These are phyloP conservation scores for Leccinum ambiguum DNA, from an alignment of 1,284 basidiomycete genomes.

Conservation along the genomic window DNA sequence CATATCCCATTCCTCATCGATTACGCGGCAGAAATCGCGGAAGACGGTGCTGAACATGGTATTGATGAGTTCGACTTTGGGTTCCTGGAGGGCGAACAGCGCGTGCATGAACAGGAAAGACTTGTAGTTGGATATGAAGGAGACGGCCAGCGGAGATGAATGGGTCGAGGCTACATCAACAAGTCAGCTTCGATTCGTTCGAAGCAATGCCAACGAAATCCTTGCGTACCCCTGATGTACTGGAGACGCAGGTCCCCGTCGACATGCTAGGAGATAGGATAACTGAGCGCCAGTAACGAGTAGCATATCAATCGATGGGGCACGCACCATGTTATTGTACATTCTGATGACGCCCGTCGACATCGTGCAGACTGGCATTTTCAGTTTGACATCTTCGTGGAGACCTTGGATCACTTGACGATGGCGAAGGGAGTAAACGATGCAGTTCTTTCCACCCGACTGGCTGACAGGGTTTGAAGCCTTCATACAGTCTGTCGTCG, in stretches of 20 bases:
- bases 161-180: constrained; percentile 24
- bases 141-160: constrained; percentile 26
- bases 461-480: constrained; percentile 15
- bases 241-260: constrained; percentile 19
- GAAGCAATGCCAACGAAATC: neutral
- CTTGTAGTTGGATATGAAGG: constrained; percentile 24
- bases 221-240: constrained; percentile 12
- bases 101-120: constrained; percentile 28
- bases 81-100: constrained; percentile 25
- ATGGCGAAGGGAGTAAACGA: constrained; percentile 24
- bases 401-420: constrained; percentile 18
- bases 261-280: constrained; percentile 10
- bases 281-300: constrained; percentile 2
- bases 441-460: constrained; percentile 19
- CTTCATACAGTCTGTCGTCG: constrained; percentile 15
- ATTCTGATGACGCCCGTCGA: constrained; percentile 25
- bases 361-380: constrained; percentile 26
- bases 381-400: constrained; percentile 13
- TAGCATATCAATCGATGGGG: neutral
- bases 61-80: constrained; percentile 26
- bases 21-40: constrained; percentile 20
- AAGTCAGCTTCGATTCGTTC: neutral
- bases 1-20: constrained; percentile 23
- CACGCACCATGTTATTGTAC: constrained; percentile 22
- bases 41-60: constrained; percentile 25